Conservation (phyloP, 1,284 basidiomycete genomes). For the Heterobasidion occidentale region DNA sequence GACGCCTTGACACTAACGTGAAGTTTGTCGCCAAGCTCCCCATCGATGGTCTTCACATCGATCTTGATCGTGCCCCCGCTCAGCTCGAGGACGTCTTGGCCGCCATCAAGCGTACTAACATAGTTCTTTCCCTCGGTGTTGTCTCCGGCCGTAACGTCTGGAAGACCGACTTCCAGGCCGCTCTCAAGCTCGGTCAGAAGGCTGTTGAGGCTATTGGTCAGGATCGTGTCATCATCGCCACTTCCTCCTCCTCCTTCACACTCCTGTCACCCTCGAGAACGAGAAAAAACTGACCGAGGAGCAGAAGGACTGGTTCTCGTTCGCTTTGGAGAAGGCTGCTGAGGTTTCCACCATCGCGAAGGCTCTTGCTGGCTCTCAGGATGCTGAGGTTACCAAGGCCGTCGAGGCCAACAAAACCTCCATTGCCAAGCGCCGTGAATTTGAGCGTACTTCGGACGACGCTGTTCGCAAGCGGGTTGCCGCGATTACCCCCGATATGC, state of each 20-base stretch:
- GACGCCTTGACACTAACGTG: constrained; percentile 91
- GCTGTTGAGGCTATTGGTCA: constrained; percentile 77
- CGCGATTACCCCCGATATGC: constrained; percentile 83
- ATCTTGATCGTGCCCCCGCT: constrained; percentile 88
- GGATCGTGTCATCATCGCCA: constrained; percentile 89
- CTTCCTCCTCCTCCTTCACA: constrained; percentile 99
- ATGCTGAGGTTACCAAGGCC: constrained; percentile 57
- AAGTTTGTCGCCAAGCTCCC: constrained; percentile 90
- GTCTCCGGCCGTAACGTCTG: constrained; percentile 99
- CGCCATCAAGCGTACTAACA: constrained; percentile 78
- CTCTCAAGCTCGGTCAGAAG: constrained; percentile 81
- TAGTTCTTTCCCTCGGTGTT: constrained; percentile 89
- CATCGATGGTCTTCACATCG: constrained; percentile 92
- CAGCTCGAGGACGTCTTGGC: constrained; percentile 84
- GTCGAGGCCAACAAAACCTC: constrained; percentile 87
- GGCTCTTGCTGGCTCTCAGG: constrained; percentile 77
- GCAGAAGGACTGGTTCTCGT: constrained; percentile 98
- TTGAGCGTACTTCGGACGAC: constrained; percentile 93
- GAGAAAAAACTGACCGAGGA: constrained; percentile 90
- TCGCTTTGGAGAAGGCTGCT: constrained; percentile 92
- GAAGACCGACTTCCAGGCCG: constrained; percentile 92
- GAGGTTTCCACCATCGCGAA: constrained; percentile 90
- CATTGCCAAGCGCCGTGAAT: constrained; percentile 93
- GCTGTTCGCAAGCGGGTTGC: constrained; percentile 94
- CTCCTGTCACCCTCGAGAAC: constrained; percentile 89